Base-by-base conservation (phyloP, 352 stramenopile genomes). In the Globisporangium recalcitrans region DNA sequence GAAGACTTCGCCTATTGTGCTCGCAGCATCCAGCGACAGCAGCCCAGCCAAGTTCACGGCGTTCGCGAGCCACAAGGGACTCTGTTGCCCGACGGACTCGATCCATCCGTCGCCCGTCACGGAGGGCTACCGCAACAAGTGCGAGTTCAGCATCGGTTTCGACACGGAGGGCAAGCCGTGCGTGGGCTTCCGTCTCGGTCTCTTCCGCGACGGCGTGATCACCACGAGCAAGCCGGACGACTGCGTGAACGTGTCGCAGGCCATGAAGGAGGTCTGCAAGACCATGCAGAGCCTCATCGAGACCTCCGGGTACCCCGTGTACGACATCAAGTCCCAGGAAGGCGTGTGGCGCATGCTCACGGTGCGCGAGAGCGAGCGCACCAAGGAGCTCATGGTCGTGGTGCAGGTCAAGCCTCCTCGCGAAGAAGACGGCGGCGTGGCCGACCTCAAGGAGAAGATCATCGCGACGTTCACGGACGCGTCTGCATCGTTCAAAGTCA, bases 71-170 rank as follows among this genome's bases (percentile, higher is more conserved):
- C 83, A 95, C 77, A 93, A 91, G 56, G 83, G 83, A 0, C 62
- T 95, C 21, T 91, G 83, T 67, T 96, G 88, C 49, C 72, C 82
- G 0, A 87, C 98, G 68, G 80, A 98, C 42, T 80, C 85, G 40
- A 95, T 98, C 52, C 67, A 91, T 16, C 70, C 82, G 14, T 97
- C 90, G 27, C 93, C 93, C 2, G 65, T 78, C 47, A 83, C 83
- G 1, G 78, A 93, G 68, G 88, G 90, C 26, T 98, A 98, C 73
- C 81, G 97, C 34, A 99, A 99, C 85, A 99, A 99, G 78, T 98
- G 90, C 69, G 96, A 99, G 68, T 98, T 99, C 72, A 99, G 87
- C 42, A 92, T 98, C 68, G 95, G 96, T 42, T 83, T 88, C 27
- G 85, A 96, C 62, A 75, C 60, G 0, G 71, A 91, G 8, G 76